phyloP scores from a whole-genome alignment of 257 asterid genomes.

The Ophiorrhiza pumila region DNA sequence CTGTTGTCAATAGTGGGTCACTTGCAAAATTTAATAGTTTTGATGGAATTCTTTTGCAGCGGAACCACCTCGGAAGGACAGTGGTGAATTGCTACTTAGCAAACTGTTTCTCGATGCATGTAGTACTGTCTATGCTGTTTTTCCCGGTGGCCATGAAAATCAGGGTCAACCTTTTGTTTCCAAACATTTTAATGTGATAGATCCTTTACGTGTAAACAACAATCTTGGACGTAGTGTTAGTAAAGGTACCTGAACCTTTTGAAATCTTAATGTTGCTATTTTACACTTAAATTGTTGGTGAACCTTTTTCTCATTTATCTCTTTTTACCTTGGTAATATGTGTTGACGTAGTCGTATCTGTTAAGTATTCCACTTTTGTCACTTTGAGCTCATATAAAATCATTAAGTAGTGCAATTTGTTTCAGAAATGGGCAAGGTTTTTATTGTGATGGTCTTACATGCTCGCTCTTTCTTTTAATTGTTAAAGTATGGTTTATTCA shows the following conservation, averaged over 20 bases:
- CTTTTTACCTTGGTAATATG: not conserved
- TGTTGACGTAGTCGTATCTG: not conserved
- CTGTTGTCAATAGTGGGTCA: slow-evolving; percentile 4
- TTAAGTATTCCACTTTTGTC: not conserved
- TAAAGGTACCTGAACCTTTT: slow-evolving; percentile 61
- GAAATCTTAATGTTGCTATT: not conserved
- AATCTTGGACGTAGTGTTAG: slow-evolving; percentile 99
- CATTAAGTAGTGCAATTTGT: not conserved
- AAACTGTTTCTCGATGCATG: slow-evolving; percentile 89
- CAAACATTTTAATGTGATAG: slow-evolving; percentile 92
- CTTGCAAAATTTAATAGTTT: slow-evolving; percentile 3
- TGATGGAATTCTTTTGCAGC: slow-evolving; percentile 40
- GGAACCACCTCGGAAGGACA: slow-evolving; percentile 84
- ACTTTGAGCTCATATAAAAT: not conserved
- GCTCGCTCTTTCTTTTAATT: not conserved
- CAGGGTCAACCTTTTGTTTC: slow-evolving; percentile 83
- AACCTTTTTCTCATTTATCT: not conserved
- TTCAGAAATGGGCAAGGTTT: not conserved
- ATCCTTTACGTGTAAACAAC: slow-evolving; percentile 95
- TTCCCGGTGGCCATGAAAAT: slow-evolving; percentile 80
- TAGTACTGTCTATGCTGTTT: slow-evolving; percentile 84
- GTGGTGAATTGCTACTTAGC: slow-evolving; percentile 85
- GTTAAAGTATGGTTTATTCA: not conserved
- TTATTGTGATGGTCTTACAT: not conserved
- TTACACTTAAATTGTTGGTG: not conserved